Evolutionary conservation across 345 rosid species (phyloP), one percentile per base, ranked within the genome.

Genomic region (Eucalyptus sp.): DNA sequence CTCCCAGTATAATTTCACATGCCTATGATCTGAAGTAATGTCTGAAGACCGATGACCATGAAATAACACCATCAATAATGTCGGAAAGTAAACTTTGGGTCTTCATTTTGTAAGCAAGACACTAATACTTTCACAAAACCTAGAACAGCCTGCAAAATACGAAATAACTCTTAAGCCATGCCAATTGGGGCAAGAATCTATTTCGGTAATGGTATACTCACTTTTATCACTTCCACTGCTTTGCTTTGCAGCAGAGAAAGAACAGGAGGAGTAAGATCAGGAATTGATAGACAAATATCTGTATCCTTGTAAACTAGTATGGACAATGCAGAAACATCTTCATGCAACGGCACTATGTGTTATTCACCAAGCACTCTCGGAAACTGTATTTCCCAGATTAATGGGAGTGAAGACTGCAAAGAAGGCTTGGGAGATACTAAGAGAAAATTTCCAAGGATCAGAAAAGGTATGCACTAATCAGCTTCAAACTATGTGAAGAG

Each of bases 301-400:
- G 95, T 91, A 91, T 95, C 97, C 50, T 93, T 92, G 91, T 97
- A 91, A 91, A 96, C 92, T 80, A 97, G 95, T 79, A 94, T 93
- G 62, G 99, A 97, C 90, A 98, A 91, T 49, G 98, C 98, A 91
- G 97, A 95, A 56, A 96, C 97, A 68, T 99, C 99, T 92, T 96
- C 99, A 92, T 50, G 51, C 16, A 13, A 50, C 3, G 6, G 51
- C 51, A 50, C 51, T 13, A 13, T 50, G 51, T 50, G 6, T 13
- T 50, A 50, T 50, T 50, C 51, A 50, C 16, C 51, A 50, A 50
- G 51, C 51, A 50, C 51, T 50, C 16, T 50, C 16, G 6, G 51
- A 50, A 50, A 50, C 51, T 13, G 16, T 13, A 50, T 50, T 13
- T 5, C 6, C 51, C 6, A 50, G 3, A 50, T 50, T 13, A 50